phyloP scores from a whole-genome alignment of 208 protist species.

The Balamuthia mandrillaris region DNA sequence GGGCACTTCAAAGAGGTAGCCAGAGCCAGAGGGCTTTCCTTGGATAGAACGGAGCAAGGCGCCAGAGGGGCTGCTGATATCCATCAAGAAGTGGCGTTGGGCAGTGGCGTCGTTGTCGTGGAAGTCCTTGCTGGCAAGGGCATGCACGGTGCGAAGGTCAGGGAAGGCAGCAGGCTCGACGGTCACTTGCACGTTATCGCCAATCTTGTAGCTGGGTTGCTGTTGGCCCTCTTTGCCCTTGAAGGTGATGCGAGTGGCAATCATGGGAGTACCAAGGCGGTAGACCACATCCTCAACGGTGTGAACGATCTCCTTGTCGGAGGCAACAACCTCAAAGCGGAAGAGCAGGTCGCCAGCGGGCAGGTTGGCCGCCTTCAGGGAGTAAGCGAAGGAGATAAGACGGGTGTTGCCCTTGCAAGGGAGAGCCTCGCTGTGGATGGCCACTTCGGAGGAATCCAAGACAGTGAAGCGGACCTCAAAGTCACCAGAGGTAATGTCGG shows the following conservation, averaged over 20 bases:
- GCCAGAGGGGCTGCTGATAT: neutral
- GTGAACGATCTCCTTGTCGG: slow-evolving; percentile 3
- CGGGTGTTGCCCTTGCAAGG: neutral
- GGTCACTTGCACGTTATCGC: neutral
- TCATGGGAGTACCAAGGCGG: neutral
- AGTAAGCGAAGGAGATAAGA: neutral
- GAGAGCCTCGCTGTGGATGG: neutral
- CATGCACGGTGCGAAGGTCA: neutral
- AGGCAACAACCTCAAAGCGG: slow-evolving; percentile 14
- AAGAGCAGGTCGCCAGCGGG: slow-evolving; percentile 8
- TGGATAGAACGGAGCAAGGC: neutral
- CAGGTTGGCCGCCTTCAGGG: neutral
- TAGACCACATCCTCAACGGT: slow-evolving; percentile 10
- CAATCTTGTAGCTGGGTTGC: too few relatives aligned
- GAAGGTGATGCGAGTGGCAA: slow-evolving; percentile 25
- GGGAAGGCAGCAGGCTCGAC: slow-evolving; percentile 17
- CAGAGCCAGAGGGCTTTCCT: neutral
- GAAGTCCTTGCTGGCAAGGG: neutral
- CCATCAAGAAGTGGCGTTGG: slow-evolving; percentile 21
- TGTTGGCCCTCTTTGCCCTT: neutral
- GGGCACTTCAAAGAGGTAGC: slow-evolving; percentile 24
- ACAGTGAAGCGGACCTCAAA: slow-evolving; percentile 25
- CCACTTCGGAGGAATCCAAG: slow-evolving; percentile 1
- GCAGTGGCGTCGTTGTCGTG: neutral
- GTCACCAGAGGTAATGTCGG: neutral